Evolutionary conservation across 73 alveolate genomes (phyloP).

Genomic region (Tetrahymena thermophila): DNA sequence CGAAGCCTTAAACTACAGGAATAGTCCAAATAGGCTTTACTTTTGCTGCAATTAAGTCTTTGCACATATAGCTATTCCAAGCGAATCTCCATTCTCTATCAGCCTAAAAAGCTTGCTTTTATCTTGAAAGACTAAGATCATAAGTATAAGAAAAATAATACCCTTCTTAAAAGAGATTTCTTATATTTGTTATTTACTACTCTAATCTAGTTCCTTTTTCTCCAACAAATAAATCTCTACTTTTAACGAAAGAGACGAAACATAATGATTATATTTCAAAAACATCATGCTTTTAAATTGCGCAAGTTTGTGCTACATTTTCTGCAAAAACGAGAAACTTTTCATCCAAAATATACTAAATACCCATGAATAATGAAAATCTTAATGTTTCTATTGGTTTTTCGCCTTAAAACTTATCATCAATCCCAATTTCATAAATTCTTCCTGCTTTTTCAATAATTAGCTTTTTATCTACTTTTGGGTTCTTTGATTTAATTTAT

Average conservation of each 20-base stretch:
- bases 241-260: slow-evolving; percentile 10
- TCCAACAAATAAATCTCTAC: neutral
- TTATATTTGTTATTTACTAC: neutral
- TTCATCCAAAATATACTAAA: slow-evolving; percentile 22
- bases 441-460: neutral
- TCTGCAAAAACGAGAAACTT: slow-evolving; percentile 20
- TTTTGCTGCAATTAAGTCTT: slow-evolving; percentile 55
- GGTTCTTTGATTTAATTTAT: neutral
- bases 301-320: slow-evolving; percentile 5
- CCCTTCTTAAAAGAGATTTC: slow-evolving; percentile 2
- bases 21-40: slow-evolving; percentile 68
- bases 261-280: slow-evolving; percentile 8
- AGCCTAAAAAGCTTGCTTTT: slow-evolving; percentile 29
- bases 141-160: slow-evolving; percentile 85
- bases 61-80: slow-evolving; percentile 77
- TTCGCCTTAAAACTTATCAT: neutral
- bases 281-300: slow-evolving; percentile 32
- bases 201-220: neutral
- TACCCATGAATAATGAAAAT: slow-evolving; percentile 29
- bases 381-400: neutral
- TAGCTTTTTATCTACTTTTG: neutral
- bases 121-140: slow-evolving; percentile 69
- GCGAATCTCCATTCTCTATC: slow-evolving; percentile 58
- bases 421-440: neutral
- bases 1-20: slow-evolving; percentile 86